Percentiles rank a stretch among this genome's conserved stretches.
Conservation (phyloP, 2,329 filamentous ascomycete genomes). For the Aureobasidium pullulans region DNA sequence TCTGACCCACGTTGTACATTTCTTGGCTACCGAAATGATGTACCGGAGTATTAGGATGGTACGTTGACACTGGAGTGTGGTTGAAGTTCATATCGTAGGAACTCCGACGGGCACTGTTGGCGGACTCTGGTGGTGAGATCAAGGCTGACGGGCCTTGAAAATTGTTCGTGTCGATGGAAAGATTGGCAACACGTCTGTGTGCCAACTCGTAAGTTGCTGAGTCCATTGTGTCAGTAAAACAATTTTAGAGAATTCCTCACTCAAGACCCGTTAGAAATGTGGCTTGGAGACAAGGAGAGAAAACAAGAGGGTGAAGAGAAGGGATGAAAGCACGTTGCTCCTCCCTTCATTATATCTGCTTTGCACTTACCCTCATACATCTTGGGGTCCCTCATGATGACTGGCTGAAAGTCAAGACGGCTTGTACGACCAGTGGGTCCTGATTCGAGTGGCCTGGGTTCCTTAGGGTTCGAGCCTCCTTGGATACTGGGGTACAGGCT, state of each 20-base stretch:
- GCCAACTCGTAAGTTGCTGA: not conserved
- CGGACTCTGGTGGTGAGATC: not conserved
- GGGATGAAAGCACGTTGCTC: conserved; percentile 10
- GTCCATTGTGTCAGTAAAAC: not conserved
- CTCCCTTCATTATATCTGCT: conserved; percentile 12
- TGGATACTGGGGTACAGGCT: conserved; percentile 1
- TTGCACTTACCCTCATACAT: not conserved
- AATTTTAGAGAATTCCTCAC: not conserved
- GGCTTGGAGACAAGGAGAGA: not conserved
- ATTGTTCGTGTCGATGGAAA: not conserved
- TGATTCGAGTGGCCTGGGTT: not conserved
- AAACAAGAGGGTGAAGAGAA: conserved; percentile 6
- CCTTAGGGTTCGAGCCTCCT: not conserved
- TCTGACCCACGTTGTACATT: not conserved
- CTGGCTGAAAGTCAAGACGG: not conserved
- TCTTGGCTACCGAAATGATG: not conserved
- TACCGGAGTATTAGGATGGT: not conserved
- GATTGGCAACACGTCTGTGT: not conserved
- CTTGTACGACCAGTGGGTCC: not conserved
- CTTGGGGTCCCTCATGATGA: not conserved
- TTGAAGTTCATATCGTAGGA: conserved; percentile 2
- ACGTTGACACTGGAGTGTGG: not conserved
- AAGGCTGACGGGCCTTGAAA: not conserved
- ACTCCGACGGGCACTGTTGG: not conserved
- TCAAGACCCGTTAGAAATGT: conserved; percentile 7